Evolutionary conservation across 1,284 basidiomycete genomes (phyloP).

Genomic region (Melampsora larici-populina): DNA sequence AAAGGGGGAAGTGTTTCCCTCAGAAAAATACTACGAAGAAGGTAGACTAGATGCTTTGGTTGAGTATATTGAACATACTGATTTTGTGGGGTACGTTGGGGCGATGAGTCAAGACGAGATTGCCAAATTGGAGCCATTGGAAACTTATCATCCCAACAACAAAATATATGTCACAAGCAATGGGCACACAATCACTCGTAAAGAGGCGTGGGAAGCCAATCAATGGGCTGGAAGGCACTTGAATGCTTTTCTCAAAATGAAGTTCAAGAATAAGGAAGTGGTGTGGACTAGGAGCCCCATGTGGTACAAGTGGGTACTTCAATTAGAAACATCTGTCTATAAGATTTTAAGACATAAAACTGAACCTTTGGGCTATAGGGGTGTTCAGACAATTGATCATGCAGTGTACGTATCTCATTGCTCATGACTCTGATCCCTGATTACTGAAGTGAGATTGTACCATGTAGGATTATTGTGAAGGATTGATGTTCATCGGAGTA

Average conservation of each 20-base stretch:
- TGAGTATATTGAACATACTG: not conserved
- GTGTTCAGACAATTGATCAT: too few relatives aligned
- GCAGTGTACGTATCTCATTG: too few relatives aligned
- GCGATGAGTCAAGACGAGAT: not conserved
- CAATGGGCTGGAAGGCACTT: conserved; percentile 10
- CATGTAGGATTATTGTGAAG: too few relatives aligned
- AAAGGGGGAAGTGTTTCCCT: not conserved
- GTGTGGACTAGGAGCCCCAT: conserved; percentile 1
- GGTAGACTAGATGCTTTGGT: not conserved
- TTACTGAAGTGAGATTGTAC: too few relatives aligned
- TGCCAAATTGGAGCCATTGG: not conserved
- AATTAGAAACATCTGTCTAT: too few relatives aligned
- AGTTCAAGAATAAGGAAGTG: not conserved
- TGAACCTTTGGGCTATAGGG: too few relatives aligned
- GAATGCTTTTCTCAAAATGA: not conserved
- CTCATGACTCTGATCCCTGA: too few relatives aligned
- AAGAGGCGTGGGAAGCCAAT: conserved; percentile 5
- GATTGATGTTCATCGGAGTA: too few relatives aligned
- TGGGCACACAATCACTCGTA: not conserved
- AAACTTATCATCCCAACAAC: not conserved
- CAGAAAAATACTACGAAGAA: not conserved
- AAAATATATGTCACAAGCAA: not conserved
- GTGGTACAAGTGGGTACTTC: too few relatives aligned
- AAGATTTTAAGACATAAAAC: too few relatives aligned
- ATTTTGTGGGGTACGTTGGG: not conserved